phyloP scores from a whole-genome alignment of 108 stramenopile genomes.

The Pseudonitzschia multiseries region DNA sequence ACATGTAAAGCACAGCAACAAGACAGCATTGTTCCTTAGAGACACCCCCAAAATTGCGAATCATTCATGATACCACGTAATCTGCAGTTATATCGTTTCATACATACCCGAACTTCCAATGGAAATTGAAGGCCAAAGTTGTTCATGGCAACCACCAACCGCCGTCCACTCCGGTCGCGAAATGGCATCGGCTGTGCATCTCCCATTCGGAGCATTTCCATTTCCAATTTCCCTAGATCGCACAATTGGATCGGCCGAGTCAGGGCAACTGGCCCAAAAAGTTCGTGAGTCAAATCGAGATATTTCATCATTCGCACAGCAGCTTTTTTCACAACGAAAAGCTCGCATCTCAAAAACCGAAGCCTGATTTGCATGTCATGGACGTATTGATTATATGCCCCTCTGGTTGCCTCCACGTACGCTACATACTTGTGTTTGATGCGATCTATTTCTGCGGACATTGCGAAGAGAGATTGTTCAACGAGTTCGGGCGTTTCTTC shows the following conservation, averaged over 20 bases:
- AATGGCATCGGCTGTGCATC: conserved; percentile 9
- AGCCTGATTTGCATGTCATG: conserved; percentile 25
- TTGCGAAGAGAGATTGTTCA: not conserved
- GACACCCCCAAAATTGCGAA: not conserved
- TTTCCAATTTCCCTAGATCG: conserved; percentile 23
- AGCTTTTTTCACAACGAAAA: conserved; percentile 33
- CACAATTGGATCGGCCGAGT: conserved; percentile 10
- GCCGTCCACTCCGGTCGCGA: conserved; percentile 10
- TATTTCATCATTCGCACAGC: conserved; percentile 27
- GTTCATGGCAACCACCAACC: not conserved
- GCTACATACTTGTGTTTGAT: conserved; percentile 14
- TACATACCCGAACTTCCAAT: conserved; percentile 11
- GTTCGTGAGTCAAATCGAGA: conserved; percentile 33
- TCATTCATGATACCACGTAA: not conserved
- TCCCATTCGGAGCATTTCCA: conserved; percentile 3
- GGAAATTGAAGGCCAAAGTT: conserved; percentile 20
- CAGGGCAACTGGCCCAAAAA: conserved; percentile 31
- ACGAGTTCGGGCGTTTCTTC: conserved; percentile 7
- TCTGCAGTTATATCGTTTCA: not conserved
- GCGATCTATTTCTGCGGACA: conserved; percentile 5
- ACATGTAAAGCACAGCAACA: not conserved
- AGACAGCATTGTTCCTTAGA: not conserved
- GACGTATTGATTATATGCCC: not conserved
- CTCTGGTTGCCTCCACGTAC: not conserved
- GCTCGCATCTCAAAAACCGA: conserved; percentile 40